Percentiles rank a stretch among this genome's conserved stretches.
Evolutionary conservation across 2,329 filamentous ascomycete species (phyloP).

Genomic region (Apiospora koreana): DNA sequence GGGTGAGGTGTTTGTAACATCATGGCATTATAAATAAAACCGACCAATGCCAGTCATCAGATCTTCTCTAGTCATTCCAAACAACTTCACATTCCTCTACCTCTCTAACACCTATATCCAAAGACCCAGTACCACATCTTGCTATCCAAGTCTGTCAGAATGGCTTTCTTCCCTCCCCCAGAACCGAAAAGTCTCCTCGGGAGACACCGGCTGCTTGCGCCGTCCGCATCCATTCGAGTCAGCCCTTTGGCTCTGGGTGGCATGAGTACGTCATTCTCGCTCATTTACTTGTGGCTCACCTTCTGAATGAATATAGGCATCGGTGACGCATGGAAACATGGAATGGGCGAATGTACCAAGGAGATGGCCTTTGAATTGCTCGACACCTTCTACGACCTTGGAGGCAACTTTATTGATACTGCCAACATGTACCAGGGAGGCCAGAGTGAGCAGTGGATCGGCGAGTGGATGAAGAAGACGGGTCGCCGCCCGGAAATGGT

Average conservation of each 20-base stretch:
- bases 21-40: not conserved
- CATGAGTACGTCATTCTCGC: conserved; percentile 38
- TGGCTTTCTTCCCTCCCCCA: conserved; percentile 8
- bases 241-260: conserved; percentile 54
- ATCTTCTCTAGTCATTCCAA: not conserved
- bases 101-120: not conserved
- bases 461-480: conserved; percentile 54
- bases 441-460: conserved; percentile 58
- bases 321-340: conserved; percentile 57
- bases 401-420: conserved; percentile 71
- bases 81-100: not conserved
- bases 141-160: not conserved
- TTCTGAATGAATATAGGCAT: conserved; percentile 24
- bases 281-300: not conserved
- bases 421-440: conserved; percentile 59
- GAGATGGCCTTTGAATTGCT: conserved; percentile 54
- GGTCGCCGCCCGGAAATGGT: conserved; percentile 54
- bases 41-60: not conserved
- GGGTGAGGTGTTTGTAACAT: not conserved
- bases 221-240: conserved; percentile 51
- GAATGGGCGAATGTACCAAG: conserved; percentile 52
- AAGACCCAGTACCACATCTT: not conserved
- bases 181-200: conserved; percentile 8
- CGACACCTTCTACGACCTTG: conserved; percentile 55
- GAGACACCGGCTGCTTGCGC: conserved; percentile 46